Evolutionary conservation across 345 rosid genomes (phyloP).

Genomic region (Brassica incana): DNA sequence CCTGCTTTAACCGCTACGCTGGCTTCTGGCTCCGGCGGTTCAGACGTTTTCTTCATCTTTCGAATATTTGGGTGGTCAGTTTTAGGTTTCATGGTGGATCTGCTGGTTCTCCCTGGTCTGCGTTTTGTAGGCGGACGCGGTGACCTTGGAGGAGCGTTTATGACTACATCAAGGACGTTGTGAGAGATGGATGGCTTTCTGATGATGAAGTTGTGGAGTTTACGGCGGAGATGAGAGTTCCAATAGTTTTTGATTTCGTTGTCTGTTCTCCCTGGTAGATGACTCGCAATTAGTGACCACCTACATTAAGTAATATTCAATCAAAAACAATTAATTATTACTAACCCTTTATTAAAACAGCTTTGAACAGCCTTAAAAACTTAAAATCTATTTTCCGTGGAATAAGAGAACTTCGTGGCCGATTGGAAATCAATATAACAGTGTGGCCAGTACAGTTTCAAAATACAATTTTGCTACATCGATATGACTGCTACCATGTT

Average conservation of each 20-base stretch:
- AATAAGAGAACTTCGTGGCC: slow-evolving; percentile 11
- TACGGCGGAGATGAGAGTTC: slow-evolving; percentile 71
- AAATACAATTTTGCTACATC: neutral
- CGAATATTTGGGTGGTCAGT: neutral
- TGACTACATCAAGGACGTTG: slow-evolving; percentile 11
- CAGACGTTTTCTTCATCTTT: slow-evolving; percentile 32
- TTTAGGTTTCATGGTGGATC: slow-evolving; percentile 40
- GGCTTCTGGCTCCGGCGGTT: slow-evolving; percentile 1
- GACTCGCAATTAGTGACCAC: slow-evolving; percentile 73
- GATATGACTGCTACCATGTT: slow-evolving; percentile 11
- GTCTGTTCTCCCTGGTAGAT: slow-evolving; percentile 78
- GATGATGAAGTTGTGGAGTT: slow-evolving; percentile 46
- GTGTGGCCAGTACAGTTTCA: neutral
- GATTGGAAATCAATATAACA: neutral
- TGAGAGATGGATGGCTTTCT: slow-evolving; percentile 26
- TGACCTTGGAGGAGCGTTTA: slow-evolving; percentile 22
- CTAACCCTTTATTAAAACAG: neutral
- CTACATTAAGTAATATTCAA: slow-evolving; percentile 37
- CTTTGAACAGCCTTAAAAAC: neutral
- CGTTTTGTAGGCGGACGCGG: slow-evolving; percentile 20
- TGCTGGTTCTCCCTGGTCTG: slow-evolving; percentile 34
- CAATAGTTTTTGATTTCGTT: slow-evolving; percentile 79
- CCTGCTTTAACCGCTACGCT: slow-evolving; percentile 7
- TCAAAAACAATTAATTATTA: neutral
- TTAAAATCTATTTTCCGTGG: neutral